Conservation (phyloP, 768 basidiomycete species). For the Hemileccinum rubropunctum region DNA sequence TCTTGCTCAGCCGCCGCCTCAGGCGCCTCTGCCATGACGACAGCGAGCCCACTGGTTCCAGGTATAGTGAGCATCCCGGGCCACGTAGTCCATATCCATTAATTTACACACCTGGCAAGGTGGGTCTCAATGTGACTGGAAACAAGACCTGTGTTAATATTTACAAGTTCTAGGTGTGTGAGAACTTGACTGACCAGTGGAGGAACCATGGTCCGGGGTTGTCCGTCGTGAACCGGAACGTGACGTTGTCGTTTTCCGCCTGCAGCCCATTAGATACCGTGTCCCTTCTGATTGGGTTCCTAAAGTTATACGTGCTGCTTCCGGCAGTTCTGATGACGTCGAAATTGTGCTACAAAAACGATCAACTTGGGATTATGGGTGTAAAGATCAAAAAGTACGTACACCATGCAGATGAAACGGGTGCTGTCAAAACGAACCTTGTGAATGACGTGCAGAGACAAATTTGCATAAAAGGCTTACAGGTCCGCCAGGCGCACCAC, state of each 20-base stretch:
- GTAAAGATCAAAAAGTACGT: constrained; percentile 7
- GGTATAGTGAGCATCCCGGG: background rate
- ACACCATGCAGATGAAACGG: constrained; percentile 42
- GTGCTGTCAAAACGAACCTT: constrained; percentile 18
- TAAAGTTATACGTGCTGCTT: constrained; percentile 29
- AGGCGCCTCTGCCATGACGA: no score
- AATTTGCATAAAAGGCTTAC: no score
- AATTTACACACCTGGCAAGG: constrained; percentile 17
- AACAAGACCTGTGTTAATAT: no score
- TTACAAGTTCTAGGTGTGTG: no score
- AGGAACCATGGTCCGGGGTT: constrained; percentile 65
- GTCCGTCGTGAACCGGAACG: constrained; percentile 59
- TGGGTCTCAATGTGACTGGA: no score
- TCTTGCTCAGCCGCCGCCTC: no score
- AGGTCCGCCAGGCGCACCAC: no score
- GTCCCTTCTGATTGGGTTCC: constrained; percentile 37
- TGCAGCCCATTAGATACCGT: constrained; percentile 17
- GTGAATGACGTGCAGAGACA: no score
- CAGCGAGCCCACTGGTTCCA: no score
- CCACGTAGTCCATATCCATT: background rate
- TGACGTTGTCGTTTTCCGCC: constrained; percentile 36
- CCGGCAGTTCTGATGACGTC: constrained; percentile 33
- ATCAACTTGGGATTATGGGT: no score
- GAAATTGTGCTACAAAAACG: constrained; percentile 31
- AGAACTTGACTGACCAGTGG: constrained; percentile 31